Conservation (phyloP, 2,329 filamentous ascomycete genomes). For the Fusarium azukiicola region DNA sequence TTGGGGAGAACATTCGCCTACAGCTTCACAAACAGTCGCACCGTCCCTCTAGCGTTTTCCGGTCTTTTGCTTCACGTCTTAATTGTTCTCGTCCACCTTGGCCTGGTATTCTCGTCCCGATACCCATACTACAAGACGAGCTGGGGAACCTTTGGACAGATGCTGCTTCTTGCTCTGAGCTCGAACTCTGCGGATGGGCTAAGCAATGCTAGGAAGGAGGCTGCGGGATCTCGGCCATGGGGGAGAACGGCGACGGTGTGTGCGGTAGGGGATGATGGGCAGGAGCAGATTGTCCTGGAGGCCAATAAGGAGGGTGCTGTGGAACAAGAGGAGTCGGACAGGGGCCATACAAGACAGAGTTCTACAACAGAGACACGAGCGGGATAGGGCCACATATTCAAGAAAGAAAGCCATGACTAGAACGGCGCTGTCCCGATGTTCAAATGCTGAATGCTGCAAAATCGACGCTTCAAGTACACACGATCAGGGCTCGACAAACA, state of each 20-base stretch:
- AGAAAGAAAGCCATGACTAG: no score
- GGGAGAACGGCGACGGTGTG: not conserved
- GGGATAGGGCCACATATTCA: no score
- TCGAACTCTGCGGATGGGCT: not conserved
- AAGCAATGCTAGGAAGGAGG: not conserved
- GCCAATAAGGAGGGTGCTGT: not conserved
- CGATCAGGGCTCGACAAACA: no score
- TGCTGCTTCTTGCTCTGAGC: not conserved
- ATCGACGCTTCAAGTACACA: no score
- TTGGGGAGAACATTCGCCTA: not conserved
- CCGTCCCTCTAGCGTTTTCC: not conserved
- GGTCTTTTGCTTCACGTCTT: not conserved
- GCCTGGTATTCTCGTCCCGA: not conserved
- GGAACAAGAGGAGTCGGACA: not conserved
- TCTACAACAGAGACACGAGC: no score
- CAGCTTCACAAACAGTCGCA: not conserved
- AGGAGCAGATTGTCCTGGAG: not conserved
- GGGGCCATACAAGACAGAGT: not conserved
- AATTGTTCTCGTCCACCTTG: not conserved
- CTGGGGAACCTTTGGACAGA: constrained; percentile 5
- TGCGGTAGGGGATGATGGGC: not conserved
- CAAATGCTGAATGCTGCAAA: no score
- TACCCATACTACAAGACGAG: not conserved
- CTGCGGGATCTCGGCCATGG: not conserved
- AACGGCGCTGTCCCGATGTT: no score